Conservation (phyloP, 2,329 filamentous ascomycete genomes). For the Ophiostoma novo-ulmi region DNA sequence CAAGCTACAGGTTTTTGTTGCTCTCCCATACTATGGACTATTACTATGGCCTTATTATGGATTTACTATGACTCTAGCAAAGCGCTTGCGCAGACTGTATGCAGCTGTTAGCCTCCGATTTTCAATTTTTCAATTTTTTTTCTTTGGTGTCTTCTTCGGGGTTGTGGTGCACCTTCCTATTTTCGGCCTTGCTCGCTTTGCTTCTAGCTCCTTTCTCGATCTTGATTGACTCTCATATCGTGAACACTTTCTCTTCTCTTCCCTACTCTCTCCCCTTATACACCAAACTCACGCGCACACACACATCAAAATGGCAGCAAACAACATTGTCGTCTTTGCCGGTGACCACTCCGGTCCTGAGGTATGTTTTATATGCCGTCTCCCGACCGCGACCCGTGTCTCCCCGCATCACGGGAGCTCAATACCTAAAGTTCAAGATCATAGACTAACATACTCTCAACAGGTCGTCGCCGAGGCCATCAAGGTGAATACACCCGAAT, state of each 20-base stretch:
- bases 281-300: neutral
- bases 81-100: neutral
- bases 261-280: neutral
- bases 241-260: neutral
- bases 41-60: neutral
- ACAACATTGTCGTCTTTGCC: constrained; percentile 65
- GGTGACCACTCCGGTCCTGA: constrained; percentile 85
- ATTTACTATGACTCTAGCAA: neutral
- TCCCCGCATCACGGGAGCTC: neutral
- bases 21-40: neutral
- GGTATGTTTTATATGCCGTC: constrained; percentile 44
- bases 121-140: constrained; percentile 6
- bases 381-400: constrained; percentile 4
- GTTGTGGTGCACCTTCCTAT: neutral
- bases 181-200: neutral
- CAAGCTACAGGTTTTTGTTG: neutral
- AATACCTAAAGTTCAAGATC: neutral
- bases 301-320: constrained; percentile 6
- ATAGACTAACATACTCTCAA: constrained; percentile 16
- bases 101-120: neutral
- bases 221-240: constrained; percentile 7
- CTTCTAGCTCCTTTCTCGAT: neutral
- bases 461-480: constrained; percentile 78
- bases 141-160: neutral
- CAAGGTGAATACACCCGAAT: constrained; percentile 54